Evolutionary conservation across 768 basidiomycete genomes (phyloP), one percentile per base, ranked within the genome.

Genomic region (Lactarius deliciosus): DNA sequence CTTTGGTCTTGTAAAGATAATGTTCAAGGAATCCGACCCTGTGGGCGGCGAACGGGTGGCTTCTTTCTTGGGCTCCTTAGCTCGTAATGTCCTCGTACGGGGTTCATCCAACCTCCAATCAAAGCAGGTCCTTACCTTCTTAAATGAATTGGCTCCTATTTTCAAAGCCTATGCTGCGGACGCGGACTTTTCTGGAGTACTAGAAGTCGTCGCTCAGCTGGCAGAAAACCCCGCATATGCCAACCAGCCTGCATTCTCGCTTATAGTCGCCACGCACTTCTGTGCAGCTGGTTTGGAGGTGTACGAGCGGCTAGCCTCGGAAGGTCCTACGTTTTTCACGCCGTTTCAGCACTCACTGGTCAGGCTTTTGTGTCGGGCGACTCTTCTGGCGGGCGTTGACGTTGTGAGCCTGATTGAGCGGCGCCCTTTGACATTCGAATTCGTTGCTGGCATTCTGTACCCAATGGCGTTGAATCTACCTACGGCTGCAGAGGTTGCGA

Each of bases 371-470:
- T 70, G 74, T 22, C 64, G 63, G 2, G 65, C 83, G 3, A 75
- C 86, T 3, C 77, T 83, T 30, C 77, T 88, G 40, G 79, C 76
- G 15, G 83, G 81, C 6, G 79, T 77, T 1, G 85, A 89, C 68
- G 76, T 87, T 10, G 76, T 90, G 25, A 75, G 78, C 0, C 81
- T 86, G 69, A 69, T 93, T 25, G 86, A 86, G 71, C 83, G 81
- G 67, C 82, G 81, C 22, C 72, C 75, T 0, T 81, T 87, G 0
- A 83, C 86, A 1, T 81, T 86, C 68, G 81, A 83, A 50, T 88
- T 87, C 72, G 79, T 91, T n/a, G 79, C 84, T 5, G 83, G 84
- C 0, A 75, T 93, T 11, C 76, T 92, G 11, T 77, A 91, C 9
- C 90, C 89, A 16, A 77, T 92, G 9, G 78, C 80, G 10, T 71